Conservation (phyloP, 768 basidiomycete genomes). For the Cyclocybe cylindracea region DNA sequence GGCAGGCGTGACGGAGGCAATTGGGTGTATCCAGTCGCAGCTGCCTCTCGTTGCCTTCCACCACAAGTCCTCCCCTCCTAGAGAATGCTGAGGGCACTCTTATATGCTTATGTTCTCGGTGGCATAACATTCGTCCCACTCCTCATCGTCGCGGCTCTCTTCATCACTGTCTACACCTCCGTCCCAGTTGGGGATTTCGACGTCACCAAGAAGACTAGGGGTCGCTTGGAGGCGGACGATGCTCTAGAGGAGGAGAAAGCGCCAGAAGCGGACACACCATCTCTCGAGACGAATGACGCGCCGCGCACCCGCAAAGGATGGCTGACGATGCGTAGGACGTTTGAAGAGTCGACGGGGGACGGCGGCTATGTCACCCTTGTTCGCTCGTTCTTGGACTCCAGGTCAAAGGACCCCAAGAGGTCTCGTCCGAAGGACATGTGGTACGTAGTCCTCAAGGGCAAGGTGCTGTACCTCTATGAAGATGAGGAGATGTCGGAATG, state of each 20-base stretch:
- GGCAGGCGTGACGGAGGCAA: constrained; percentile 4
- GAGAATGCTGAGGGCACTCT: constrained; percentile 69
- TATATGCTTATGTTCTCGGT: constrained; percentile 88
- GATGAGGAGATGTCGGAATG: constrained; percentile 91
- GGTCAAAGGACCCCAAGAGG: constrained; percentile 82
- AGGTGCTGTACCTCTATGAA: constrained; percentile 90
- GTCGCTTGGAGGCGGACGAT: constrained; percentile 23
- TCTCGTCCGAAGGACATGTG: constrained; percentile 90
- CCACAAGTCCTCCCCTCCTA: not conserved
- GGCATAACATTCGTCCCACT: constrained; percentile 91
- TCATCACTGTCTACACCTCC: constrained; percentile 78
- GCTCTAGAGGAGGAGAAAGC: constrained; percentile 27
- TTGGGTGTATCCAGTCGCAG: constrained; percentile 3
- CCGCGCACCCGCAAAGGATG: constrained; percentile 76
- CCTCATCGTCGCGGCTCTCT: constrained; percentile 55
- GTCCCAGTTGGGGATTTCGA: constrained; percentile 70
- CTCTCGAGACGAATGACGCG: constrained; percentile 47
- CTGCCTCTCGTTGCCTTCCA: not conserved
- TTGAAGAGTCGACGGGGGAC: constrained; percentile 64
- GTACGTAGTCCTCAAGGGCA: constrained; percentile 91
- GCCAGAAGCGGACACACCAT: constrained; percentile 28
- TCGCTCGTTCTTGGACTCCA: constrained; percentile 75
- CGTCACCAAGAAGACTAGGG: constrained; percentile 38
- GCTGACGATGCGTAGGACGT: constrained; percentile 81
- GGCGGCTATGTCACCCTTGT: constrained; percentile 79